phyloP scores from a whole-genome alignment of 1,284 basidiomycete species.

The Lentinula novae-zelandiae region DNA sequence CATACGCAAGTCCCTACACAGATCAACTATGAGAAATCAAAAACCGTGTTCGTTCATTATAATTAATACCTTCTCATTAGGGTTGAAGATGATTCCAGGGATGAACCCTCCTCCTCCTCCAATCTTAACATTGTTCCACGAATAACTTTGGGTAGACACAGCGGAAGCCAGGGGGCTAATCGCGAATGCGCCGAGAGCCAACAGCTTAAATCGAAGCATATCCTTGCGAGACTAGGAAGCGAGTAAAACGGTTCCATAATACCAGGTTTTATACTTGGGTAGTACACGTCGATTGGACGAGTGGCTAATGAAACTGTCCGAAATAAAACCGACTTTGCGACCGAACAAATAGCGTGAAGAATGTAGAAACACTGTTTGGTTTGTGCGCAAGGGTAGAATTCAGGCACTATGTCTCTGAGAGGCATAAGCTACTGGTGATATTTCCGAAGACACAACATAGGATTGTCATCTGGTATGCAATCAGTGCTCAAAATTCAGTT shows the following conservation, averaged over 20 bases:
- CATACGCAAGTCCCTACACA: slow-evolving; percentile 56
- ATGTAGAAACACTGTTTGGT: neutral
- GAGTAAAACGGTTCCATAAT: neutral
- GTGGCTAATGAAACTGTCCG: neutral
- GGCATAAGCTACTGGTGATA: neutral
- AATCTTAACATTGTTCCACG: slow-evolving; percentile 65
- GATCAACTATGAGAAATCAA: slow-evolving; percentile 8
- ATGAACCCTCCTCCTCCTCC: slow-evolving; percentile 47
- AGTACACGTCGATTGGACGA: neutral
- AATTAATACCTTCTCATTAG: slow-evolving; percentile 34
- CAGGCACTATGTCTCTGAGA: neutral
- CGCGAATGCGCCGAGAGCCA: slow-evolving; percentile 22
- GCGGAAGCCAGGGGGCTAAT: slow-evolving; percentile 29
- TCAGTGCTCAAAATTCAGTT: neutral
- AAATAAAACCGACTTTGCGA: slow-evolving; percentile 1
- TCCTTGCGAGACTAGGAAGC: neutral
- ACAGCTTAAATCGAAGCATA: slow-evolving; percentile 23
- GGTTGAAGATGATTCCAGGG: slow-evolving; percentile 61
- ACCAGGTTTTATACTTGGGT: neutral
- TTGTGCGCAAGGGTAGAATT: neutral
- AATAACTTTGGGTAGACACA: slow-evolving; percentile 46
- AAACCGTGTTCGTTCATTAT: neutral
- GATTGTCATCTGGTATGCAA: neutral
- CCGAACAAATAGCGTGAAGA: neutral
- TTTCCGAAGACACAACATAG: neutral